Conservation (phyloP, 1,139 yeast genomes). For the Geotrichum armillariae region DNA sequence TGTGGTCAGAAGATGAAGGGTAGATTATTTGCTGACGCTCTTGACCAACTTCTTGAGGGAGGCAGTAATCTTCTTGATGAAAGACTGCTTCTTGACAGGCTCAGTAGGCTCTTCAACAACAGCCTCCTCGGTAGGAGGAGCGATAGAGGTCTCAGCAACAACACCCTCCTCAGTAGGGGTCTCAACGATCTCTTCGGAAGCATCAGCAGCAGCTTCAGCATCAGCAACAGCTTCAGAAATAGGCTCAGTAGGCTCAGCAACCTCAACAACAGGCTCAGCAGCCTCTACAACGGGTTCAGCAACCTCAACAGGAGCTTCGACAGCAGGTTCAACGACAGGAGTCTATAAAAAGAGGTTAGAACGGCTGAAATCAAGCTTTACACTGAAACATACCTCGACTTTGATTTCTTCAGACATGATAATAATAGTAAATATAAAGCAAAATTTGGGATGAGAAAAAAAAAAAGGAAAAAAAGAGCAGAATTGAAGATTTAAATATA, state of each 20-base stretch:
- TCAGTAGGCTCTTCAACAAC: slow-evolving; percentile 21
- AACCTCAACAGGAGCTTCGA: background rate
- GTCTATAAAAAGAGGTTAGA: too few relatives aligned
- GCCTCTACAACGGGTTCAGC: background rate
- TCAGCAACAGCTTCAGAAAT: background rate
- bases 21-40: slow-evolving; percentile 16
- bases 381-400: too few relatives aligned
- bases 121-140: slow-evolving; percentile 27
- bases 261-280: background rate
- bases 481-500: background rate
- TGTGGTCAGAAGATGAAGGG: background rate
- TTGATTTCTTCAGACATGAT: too few relatives aligned
- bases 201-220: background rate
- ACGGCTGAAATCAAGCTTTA: too few relatives aligned
- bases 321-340: background rate
- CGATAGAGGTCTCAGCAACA: slow-evolving; percentile 14
- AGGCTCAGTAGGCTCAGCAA: background rate
- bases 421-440: background rate
- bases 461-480: background rate
- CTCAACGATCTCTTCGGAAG: slow-evolving; percentile 12
- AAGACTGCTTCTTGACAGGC: slow-evolving; percentile 17
- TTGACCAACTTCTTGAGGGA: slow-evolving; percentile 20
- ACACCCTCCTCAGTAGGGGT: slow-evolving; percentile 21
- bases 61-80: slow-evolving; percentile 14
- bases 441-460: background rate